Base-by-base conservation (phyloP, 2,329 filamentous ascomycete genomes). In the Aspergillus pseudonomiae region DNA sequence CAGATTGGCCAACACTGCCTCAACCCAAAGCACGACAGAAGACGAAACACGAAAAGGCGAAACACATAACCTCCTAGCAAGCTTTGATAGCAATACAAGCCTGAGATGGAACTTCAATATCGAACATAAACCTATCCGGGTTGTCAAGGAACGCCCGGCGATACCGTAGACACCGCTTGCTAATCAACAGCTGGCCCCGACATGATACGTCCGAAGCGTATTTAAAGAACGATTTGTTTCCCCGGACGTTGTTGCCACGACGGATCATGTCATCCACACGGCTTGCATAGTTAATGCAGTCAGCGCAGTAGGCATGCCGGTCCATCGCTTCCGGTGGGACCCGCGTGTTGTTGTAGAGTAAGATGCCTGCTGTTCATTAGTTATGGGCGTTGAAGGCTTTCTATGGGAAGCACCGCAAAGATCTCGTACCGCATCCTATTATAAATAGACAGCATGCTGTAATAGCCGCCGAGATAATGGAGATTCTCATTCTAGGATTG, bases 191-290 rank as follows among this genome's bases (percentile, higher is more conserved):
- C 2, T 32, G 21, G 11, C 63, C 63, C 6, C 63, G 67, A 61
- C 67, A 68, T 11, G 65, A 64, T 6, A 50, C 53, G 45, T 67
- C 63, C 16, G 63, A 46, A 12, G 67, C 65, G 24, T 68, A 68
- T 9, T 48, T 56, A 46, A 66, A 66, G 36, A 66, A 67, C 59
- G 66, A 62, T 2, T 52, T 53, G 11, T 68, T 68, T 26, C 57
- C 63, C 14, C 55, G 30, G 3, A 62, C 60, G 24, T 52, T 43
- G 21, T 53, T 45, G 21, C 28, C 41, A 16, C 59, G 24, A 3
- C 32, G 56, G n/a, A 68, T 60, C 63, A 65, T 63, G 21, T 30
- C 41, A 9, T 68, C 60, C 30, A 68, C 59, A 3, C 55, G 54
- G 16, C 58, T 46, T n/a, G 64, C 62, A 48, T 68, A 67, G 50